Conservation (phyloP, 768 basidiomycete species). For the Pisolithus sp. region DNA sequence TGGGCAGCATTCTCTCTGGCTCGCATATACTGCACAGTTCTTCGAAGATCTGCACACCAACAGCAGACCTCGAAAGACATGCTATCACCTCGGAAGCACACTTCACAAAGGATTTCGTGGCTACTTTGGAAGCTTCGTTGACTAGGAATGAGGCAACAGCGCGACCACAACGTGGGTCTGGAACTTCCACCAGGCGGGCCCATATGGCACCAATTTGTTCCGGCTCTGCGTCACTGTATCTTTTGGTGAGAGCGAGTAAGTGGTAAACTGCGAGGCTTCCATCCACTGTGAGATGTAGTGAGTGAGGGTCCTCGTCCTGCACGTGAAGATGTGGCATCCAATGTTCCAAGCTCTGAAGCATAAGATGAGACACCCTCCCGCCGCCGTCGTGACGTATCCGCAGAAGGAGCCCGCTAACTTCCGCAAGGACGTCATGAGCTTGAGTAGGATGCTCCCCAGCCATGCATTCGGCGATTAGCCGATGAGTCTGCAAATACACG, state of each 20-base stretch:
- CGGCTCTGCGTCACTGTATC: conserved; percentile 65
- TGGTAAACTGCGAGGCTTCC: conserved; percentile 69
- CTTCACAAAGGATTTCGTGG: conserved; percentile 67
- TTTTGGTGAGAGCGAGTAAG: conserved; percentile 74
- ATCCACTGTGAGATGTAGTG: conserved; percentile 29
- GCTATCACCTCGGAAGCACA: conserved; percentile 80
- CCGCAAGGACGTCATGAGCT: conserved; percentile 56
- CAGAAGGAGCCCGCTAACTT: conserved; percentile 69
- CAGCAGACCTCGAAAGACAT: conserved; percentile 71
- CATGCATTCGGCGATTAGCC: conserved; percentile 67
- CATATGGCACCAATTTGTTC: conserved; percentile 80
- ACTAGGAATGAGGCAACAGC: conserved; percentile 78
- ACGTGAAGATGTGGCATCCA: conserved; percentile 74
- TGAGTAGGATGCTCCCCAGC: conserved; percentile 70
- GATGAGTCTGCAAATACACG: conserved; percentile 77
- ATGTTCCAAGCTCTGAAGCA: conserved; percentile 74
- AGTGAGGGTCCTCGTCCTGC: conserved; percentile 40
- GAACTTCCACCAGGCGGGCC: conserved; percentile 68
- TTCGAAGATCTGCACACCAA: conserved; percentile 68
- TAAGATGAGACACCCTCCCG: conserved; percentile 45
- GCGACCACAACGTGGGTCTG: conserved; percentile 67
- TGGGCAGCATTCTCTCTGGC: conserved; percentile 77
- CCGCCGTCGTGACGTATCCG: conserved; percentile 49
- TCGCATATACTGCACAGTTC: conserved; percentile 83
- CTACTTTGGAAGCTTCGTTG: conserved; percentile 82